These are phyloP conservation scores for Paxillus ammoniavirescens DNA, from an alignment of 768 basidiomycete genomes.

Conservation along the genomic window DNA sequence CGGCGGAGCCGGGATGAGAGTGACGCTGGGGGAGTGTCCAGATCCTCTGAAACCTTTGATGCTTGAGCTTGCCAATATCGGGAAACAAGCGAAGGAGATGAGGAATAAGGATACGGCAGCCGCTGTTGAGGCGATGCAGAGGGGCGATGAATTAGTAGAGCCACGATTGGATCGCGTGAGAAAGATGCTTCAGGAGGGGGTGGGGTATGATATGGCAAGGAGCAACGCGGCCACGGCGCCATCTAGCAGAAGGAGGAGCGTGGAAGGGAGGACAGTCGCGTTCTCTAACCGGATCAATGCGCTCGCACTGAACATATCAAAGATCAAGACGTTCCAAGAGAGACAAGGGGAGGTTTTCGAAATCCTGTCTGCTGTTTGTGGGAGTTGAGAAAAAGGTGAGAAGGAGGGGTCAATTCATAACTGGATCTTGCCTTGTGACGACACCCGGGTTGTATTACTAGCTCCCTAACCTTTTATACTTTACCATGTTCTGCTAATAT, in stretches of 20 bases:
- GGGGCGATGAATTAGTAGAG: constrained; percentile 33
- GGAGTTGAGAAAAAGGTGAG: constrained; percentile 4
- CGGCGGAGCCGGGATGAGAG: constrained; percentile 47
- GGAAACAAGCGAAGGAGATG: constrained; percentile 46
- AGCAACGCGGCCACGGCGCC: constrained; percentile 14
- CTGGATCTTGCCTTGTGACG: neutral
- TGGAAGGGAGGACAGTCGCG: constrained; percentile 62
- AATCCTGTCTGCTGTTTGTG: constrained; percentile 36
- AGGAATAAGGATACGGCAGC: constrained; percentile 51
- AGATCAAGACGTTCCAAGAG: constrained; percentile 68
- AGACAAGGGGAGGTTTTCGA: constrained; percentile 70
- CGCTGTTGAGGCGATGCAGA: constrained; percentile 43
- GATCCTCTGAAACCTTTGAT: constrained; percentile 65
- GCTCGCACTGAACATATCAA: constrained; percentile 69
- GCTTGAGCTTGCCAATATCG: constrained; percentile 57
- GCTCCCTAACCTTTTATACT: constrained; percentile 1
- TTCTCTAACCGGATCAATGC: constrained; percentile 79
- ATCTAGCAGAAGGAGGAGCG: constrained; percentile 43
- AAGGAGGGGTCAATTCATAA: neutral
- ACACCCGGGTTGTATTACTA: neutral
- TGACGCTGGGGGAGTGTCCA: constrained; percentile 65
- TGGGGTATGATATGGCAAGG: constrained; percentile 38
- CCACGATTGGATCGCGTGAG: constrained; percentile 60
- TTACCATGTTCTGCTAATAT: neutral
- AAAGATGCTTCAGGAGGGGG: constrained; percentile 56